Percentiles rank a stretch among this genome's conserved stretches.
These are phyloP conservation scores for Adiantum capillusveneris DNA, from an alignment of 75 land plant species.

Conservation along the genomic window DNA sequence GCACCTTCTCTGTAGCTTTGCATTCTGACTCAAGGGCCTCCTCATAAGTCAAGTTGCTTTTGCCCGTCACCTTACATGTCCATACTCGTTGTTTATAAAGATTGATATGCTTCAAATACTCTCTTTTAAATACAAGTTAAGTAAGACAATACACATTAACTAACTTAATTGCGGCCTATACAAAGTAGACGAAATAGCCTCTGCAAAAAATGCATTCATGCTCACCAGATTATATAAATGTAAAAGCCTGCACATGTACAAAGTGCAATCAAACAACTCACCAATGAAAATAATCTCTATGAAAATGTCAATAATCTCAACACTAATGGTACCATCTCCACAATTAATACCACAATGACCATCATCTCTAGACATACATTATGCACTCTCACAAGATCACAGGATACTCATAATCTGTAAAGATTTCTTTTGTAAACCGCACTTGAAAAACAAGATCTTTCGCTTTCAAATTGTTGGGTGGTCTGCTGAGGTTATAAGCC, in stretches of 20 bases:
- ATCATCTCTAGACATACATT: no score
- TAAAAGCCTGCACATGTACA: no score
- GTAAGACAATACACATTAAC: constrained; percentile 8
- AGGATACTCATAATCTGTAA: constrained; percentile 84
- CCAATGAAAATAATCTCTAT: no score
- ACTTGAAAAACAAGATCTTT: constrained; percentile 62
- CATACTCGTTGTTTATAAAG: constrained; percentile 67
- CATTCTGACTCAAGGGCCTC: constrained; percentile 83
- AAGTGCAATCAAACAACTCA: no score
- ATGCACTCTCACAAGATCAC: no score
- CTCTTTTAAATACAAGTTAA: constrained; percentile 54
- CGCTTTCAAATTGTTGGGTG: constrained; percentile 59
- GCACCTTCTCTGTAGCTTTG: constrained; percentile 55
- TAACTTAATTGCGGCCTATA: background rate
- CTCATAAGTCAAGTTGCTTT: constrained; percentile 78
- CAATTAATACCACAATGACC: no score
- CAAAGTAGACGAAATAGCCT: no score
- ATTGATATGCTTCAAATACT: constrained; percentile 70
- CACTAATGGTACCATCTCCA: no score
- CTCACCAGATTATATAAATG: no score
- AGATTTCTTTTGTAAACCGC: constrained; percentile 87
- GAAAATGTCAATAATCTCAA: no score
- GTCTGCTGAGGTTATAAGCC: constrained; percentile 33
- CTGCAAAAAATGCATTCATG: no score
- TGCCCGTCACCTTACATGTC: constrained; percentile 84